phyloP scores from a whole-genome alignment of 306 rosid species.

The Cotoneaster glaucophyllus region DNA sequence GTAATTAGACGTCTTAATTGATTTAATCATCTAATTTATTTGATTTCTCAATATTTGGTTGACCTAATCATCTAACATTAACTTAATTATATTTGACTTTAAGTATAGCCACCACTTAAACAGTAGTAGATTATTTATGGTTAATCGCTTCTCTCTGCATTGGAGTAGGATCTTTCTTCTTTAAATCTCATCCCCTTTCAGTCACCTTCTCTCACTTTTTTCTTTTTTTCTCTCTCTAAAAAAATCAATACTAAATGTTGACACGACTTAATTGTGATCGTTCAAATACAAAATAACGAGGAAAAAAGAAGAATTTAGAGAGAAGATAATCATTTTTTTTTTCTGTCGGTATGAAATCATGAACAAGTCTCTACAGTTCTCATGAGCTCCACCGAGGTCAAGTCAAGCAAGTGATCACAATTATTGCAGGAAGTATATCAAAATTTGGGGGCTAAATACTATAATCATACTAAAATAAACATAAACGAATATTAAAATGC shows the following conservation, averaged over 20 bases:
- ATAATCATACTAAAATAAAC: not conserved
- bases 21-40: not conserved
- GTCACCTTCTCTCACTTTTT: too few relatives aligned
- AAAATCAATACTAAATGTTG: too few relatives aligned
- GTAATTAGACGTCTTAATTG: not conserved
- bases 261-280: too few relatives aligned
- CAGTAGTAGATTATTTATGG: not conserved
- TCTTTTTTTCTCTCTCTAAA: too few relatives aligned
- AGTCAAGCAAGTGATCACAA: not conserved
- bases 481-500: not conserved
- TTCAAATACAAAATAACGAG: too few relatives aligned
- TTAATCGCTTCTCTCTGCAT: not conserved
- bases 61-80: not conserved
- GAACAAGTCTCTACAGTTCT: not conserved
- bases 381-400: not conserved
- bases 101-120: not conserved
- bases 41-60: not conserved
- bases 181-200: too few relatives aligned
- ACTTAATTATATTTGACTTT: not conserved
- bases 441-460: not conserved
- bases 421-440: not conserved
- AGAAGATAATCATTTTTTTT: too few relatives aligned
- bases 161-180: too few relatives aligned
- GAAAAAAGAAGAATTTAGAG: too few relatives aligned
- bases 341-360: not conserved